phyloP scores from a whole-genome alignment of 257 asterid species.

The Avicennia marina region DNA sequence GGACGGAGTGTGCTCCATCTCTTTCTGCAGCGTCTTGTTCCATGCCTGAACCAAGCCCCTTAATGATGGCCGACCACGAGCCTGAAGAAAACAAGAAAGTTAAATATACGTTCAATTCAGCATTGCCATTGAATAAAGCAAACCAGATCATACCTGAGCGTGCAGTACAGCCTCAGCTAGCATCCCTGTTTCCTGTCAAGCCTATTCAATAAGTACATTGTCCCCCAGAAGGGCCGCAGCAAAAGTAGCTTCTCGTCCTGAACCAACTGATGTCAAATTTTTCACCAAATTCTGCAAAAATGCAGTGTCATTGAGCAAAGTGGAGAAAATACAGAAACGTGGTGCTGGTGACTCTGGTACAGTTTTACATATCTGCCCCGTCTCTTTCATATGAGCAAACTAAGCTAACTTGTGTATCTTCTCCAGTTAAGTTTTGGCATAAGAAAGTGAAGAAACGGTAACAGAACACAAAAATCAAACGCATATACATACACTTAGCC shows the following conservation, averaged over 20 bases:
- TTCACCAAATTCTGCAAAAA: constrained; percentile 78
- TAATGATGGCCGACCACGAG: constrained; percentile 87
- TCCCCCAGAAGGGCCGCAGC: constrained; percentile 97
- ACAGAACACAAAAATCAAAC: background rate
- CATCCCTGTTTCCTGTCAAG: constrained; percentile 98
- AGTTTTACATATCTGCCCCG: background rate
- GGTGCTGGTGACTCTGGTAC: too few species aligned
- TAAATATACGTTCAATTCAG: background rate
- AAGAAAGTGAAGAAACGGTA: background rate
- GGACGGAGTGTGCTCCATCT: constrained; percentile 70
- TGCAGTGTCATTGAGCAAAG: constrained; percentile 1
- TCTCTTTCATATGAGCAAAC: too few species aligned
- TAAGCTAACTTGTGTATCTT: background rate
- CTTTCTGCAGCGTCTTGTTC: constrained; percentile 84
- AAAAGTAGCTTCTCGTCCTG: constrained; percentile 95
- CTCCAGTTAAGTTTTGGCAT: background rate
- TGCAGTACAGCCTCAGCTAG: constrained; percentile 98
- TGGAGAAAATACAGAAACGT: too few species aligned
- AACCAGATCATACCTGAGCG: constrained; percentile 56
- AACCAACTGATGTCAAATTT: constrained; percentile 79
- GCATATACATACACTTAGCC: constrained; percentile 69
- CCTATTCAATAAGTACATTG: constrained; percentile 90
- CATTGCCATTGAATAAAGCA: constrained; percentile 8
- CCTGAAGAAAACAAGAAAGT: constrained; percentile 38
- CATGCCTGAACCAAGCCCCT: constrained; percentile 90